Evolutionary conservation across 2,329 filamentous ascomycete species (phyloP), one percentile per base, ranked within the genome.

Genomic region (Rhinocladiella mackenziei): DNA sequence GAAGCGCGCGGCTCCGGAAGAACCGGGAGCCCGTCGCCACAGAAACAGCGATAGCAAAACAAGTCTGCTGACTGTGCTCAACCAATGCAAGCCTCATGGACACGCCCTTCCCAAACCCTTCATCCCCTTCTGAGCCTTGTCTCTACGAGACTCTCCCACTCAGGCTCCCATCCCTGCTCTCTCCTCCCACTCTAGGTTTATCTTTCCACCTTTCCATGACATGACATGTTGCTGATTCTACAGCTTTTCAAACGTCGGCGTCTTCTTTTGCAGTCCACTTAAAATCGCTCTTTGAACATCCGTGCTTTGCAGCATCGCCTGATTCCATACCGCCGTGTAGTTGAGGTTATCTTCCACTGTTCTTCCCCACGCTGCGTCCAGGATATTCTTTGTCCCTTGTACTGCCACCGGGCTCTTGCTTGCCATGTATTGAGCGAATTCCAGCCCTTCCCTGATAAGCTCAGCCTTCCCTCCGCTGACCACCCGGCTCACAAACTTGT

Each of bases 281-380:
- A 85, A 61, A 62, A 96, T 72, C 1, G 89, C 88, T 47, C 75
- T 71, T 60, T 78, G 69, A 31, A 95, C 76, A 71, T 97, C 91
- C 39, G 73, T 71, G 5, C 86, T 85, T 71, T 96, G 89, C 57
- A 95, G 62, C 60, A 86, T 85, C 2, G 81, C 84, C 56, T 80
- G 77, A 61, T 97, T 97, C 91, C 89, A 96, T 1, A 92, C 75
- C 8, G 79, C 76, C 3, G 89, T 94, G 65, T 95, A 96, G 45
- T 79, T 78, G 62, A 97, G 67, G 83, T 83, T 87, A 56, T 94
- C 88, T 33, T 77, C 78, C 19, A 94, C 79, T 2, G 75, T 73
- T 62, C 89, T 80, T 64, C 94, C 89, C 57, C 86, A 76, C 23
- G 83, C 84, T 60, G 83, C 87, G 65, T 92, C 89, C 60, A 95